Evolutionary conservation across 2,329 filamentous ascomycete species (phyloP).

Genomic region (Sarocladium oryzae): DNA sequence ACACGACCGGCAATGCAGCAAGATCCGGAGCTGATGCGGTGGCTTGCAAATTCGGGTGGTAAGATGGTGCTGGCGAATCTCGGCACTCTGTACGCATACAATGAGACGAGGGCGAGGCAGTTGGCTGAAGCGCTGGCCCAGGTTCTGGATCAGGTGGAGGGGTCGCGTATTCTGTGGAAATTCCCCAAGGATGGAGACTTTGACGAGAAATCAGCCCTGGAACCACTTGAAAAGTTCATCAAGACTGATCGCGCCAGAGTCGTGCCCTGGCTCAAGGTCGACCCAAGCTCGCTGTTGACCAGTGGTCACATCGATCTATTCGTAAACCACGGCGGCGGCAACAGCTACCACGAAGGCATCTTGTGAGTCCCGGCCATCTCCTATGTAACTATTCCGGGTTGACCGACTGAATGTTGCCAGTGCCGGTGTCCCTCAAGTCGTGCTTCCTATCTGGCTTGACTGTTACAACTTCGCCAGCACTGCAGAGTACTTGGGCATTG

Average conservation of each 20-base stretch:
- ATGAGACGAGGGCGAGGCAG: neutral
- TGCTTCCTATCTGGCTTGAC: constrained; percentile 38
- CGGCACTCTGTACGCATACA: neutral
- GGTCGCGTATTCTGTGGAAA: constrained; percentile 25
- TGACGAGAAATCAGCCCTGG: constrained; percentile 8
- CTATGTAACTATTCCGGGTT: neutral
- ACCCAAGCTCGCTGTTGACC: constrained; percentile 26
- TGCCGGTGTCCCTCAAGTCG: constrained; percentile 35
- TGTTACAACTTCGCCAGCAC: constrained; percentile 34
- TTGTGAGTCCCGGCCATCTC: constrained; percentile 23
- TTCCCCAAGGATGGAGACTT: constrained; percentile 14
- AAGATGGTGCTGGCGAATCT: neutral
- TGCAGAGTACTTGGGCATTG: constrained; percentile 34
- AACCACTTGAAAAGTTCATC: constrained; percentile 12
- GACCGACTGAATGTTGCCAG: constrained; percentile 18
- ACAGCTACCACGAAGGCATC: constrained; percentile 37
- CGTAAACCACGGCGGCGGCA: constrained; percentile 34
- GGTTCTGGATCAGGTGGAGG: neutral
- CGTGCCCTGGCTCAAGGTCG: constrained; percentile 23
- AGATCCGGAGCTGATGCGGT: neutral
- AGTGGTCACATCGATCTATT: constrained; percentile 26
- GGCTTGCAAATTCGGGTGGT: neutral
- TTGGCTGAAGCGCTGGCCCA: neutral
- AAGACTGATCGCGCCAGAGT: constrained; percentile 18
- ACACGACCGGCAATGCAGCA: neutral